phyloP scores from a whole-genome alignment of 148 eudicot species.

The Spergularia marina region DNA sequence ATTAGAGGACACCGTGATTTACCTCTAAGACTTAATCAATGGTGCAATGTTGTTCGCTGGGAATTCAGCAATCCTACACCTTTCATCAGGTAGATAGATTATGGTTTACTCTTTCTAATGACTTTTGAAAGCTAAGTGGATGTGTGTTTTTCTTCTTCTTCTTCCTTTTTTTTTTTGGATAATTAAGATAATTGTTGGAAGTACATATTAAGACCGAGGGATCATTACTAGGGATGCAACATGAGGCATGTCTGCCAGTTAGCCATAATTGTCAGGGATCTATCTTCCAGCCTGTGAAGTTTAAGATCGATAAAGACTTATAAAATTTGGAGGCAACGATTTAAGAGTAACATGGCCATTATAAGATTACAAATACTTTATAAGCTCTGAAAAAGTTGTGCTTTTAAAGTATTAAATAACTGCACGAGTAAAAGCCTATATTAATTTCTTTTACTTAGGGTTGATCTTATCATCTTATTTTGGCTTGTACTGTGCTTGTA shows the following conservation, averaged over 20 bases:
- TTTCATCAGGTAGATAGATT: conserved; percentile 76
- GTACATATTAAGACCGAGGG: too few relatives aligned
- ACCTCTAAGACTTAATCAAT: conserved; percentile 90
- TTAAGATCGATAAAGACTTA: not conserved
- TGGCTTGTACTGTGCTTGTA: conserved; percentile 28
- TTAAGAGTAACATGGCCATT: too few relatives aligned
- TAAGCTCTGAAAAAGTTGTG: not conserved
- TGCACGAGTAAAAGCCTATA: not conserved
- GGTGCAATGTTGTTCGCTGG: conserved; percentile 99
- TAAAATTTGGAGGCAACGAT: too few relatives aligned
- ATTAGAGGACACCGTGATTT: conserved; percentile 96
- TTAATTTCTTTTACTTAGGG: not conserved
- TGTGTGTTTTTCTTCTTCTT: not conserved
- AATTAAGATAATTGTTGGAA: too few relatives aligned
- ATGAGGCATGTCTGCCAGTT: not conserved
- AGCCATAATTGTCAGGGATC: not conserved
- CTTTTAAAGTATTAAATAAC: not conserved
- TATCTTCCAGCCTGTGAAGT: not conserved
- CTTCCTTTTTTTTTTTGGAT: not conserved
- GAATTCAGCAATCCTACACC: conserved; percentile 99
- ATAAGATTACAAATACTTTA: not conserved
- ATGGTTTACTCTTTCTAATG: not conserved
- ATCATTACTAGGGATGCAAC: not conserved
- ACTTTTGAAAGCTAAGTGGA: not conserved
- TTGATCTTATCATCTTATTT: not conserved